phyloP scores from a whole-genome alignment of 2,329 filamentous ascomycete genomes.

The Penicillium sumatraense region DNA sequence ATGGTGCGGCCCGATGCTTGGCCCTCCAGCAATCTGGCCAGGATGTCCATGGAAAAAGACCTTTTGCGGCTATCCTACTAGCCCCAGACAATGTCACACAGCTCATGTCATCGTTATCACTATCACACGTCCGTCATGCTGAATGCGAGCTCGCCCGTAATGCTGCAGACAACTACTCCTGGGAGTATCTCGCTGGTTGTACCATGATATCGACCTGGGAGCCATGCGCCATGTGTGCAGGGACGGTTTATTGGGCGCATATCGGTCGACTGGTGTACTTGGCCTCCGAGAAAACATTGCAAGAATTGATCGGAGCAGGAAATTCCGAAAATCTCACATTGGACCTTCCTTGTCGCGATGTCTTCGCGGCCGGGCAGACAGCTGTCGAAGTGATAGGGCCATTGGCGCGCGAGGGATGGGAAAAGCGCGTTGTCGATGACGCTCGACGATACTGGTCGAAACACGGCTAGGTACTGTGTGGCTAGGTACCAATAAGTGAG shows the following conservation, averaged over 20 bases:
- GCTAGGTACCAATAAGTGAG: too few species aligned
- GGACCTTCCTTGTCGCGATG: slow-evolving; percentile 53
- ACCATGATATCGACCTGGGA: slow-evolving; percentile 61
- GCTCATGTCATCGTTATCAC: slow-evolving; percentile 54
- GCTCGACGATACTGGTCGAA: slow-evolving; percentile 51
- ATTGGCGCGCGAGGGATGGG: slow-evolving; percentile 42
- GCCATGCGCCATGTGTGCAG: slow-evolving; percentile 59
- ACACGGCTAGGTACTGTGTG: slow-evolving; percentile 1
- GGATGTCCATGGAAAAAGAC: slow-evolving; percentile 51
- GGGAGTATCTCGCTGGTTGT: slow-evolving; percentile 54
- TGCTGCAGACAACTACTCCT: slow-evolving; percentile 54
- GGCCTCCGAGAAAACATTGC: slow-evolving; percentile 54
- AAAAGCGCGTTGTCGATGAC: slow-evolving; percentile 51
- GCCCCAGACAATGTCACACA: slow-evolving; percentile 56
- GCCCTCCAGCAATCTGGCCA: slow-evolving; percentile 50
- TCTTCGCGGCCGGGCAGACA: slow-evolving; percentile 56
- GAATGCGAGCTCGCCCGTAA: slow-evolving; percentile 56
- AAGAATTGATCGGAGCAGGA: slow-evolving; percentile 50
- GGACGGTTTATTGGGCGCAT: slow-evolving; percentile 57
- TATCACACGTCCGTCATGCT: slow-evolving; percentile 59
- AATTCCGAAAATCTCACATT: slow-evolving; percentile 60
- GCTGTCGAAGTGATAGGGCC: slow-evolving; percentile 56
- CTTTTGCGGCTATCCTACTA: slow-evolving; percentile 55
- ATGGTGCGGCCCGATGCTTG: slow-evolving; percentile 47
- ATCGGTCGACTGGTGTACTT: slow-evolving; percentile 59